These are phyloP conservation scores for Linanthus parryae DNA, from an alignment of 148 eudicot species.

Conservation along the genomic window DNA sequence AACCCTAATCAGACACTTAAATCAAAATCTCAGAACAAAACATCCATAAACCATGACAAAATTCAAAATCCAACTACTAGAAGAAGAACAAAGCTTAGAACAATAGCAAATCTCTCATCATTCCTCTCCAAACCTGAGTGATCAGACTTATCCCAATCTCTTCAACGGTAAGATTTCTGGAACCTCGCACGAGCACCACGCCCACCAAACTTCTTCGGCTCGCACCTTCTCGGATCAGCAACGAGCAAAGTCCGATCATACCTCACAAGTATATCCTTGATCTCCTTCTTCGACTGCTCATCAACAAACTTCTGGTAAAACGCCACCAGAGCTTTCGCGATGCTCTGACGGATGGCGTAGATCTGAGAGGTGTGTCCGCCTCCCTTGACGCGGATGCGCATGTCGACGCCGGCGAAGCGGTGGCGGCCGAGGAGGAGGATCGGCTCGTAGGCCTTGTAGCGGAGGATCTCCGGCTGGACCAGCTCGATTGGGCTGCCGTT, in stretches of 20 bases:
- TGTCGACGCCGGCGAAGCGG: conserved; percentile 42
- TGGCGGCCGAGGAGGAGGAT: conserved; percentile 44
- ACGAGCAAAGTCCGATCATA: conserved; percentile 46
- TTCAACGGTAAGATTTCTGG: conserved; percentile 53
- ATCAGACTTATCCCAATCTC: no score
- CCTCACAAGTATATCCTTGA: conserved; percentile 42
- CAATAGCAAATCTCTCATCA: no score
- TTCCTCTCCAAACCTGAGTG: no score
- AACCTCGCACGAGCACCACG: conserved; percentile 58
- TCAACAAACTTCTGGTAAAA: conserved; percentile 49
- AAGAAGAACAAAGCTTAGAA: no score
- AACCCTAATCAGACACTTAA: no score
- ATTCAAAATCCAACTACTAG: no score
- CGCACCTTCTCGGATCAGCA: conserved; percentile 45
- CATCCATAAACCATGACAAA: no score
- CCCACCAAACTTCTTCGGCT: conserved; percentile 58
- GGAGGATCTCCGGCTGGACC: conserved; percentile 42
- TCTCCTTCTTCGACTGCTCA: conserved; percentile 49
- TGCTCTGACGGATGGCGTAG: conserved; percentile 48
- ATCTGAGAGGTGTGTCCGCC: conserved; percentile 54
- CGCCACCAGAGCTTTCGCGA: conserved; percentile 41
- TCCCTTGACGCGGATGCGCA: conserved; percentile 47
- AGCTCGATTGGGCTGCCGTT: conserved; percentile 45
- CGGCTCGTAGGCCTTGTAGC: conserved; percentile 42
- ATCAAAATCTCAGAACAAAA: no score